Conservation (phyloP, 306 rosid species). For the Rosa lucieae region DNA sequence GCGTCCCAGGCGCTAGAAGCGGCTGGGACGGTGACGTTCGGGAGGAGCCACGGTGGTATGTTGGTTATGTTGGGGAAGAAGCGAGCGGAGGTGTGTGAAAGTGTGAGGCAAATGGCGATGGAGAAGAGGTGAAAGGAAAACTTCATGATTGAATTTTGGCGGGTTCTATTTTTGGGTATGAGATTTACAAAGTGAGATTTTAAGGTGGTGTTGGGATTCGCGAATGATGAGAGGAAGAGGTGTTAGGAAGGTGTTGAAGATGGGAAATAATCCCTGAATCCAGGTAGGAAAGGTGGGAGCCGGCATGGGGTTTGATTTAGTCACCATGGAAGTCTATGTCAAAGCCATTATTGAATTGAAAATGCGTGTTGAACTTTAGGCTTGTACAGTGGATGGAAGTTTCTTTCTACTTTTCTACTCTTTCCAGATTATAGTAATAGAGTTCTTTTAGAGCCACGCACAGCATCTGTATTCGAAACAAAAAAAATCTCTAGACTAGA, state of each 20-base stretch:
- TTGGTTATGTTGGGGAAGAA: constrained; percentile 66
- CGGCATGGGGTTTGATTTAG: constrained; percentile 7
- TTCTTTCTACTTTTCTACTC: not conserved
- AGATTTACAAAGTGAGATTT: not conserved
- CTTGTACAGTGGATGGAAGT: not conserved
- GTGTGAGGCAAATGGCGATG: constrained; percentile 18
- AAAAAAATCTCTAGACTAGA: too few species aligned
- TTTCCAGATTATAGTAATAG: not conserved
- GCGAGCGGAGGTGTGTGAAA: constrained; percentile 43
- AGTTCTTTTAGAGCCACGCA: too few species aligned
- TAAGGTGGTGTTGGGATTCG: not conserved
- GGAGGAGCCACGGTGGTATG: constrained; percentile 35
- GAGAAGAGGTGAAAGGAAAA: constrained; percentile 15
- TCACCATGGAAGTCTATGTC: constrained; percentile 5
- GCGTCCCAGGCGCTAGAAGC: constrained; percentile 49
- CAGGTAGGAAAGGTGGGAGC: not conserved
- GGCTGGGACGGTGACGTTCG: constrained; percentile 10
- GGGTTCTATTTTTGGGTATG: not conserved
- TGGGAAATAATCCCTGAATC: not conserved
- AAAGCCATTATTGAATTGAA: not conserved
- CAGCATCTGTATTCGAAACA: too few species aligned
- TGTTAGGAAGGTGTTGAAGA: not conserved
- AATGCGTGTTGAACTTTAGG: constrained; percentile 11
- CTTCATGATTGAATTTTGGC: constrained; percentile 32
- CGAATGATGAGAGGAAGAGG: not conserved